These are phyloP conservation scores for Torrubiella hemipterigena DNA, from an alignment of 2,329 filamentous ascomycete species.

Conservation along the genomic window DNA sequence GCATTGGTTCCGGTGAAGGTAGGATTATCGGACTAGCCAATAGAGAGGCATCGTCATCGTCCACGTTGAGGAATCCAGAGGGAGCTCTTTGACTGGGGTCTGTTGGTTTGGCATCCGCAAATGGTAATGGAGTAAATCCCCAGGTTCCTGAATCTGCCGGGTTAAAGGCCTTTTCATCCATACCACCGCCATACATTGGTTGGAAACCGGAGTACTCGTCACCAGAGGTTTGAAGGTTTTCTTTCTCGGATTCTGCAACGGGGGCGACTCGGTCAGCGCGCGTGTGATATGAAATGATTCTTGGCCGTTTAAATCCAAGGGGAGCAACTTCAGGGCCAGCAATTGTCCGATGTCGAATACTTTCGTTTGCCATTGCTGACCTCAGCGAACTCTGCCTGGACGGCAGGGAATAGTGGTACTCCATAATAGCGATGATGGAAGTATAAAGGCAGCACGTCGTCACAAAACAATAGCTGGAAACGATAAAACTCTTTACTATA, in stretches of 20 bases:
- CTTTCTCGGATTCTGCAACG: not conserved
- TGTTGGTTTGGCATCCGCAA: too few species aligned
- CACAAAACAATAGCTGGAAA: too few species aligned
- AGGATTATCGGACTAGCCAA: conserved; percentile 4
- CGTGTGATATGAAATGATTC: not conserved
- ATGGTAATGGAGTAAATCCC: conserved; percentile 6
- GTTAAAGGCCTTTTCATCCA: too few species aligned
- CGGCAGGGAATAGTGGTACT: conserved; percentile 6
- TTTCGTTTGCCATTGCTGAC: not conserved
- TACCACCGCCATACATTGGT: too few species aligned
- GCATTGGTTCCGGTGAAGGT: conserved; percentile 1
- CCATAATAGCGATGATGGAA: too few species aligned
- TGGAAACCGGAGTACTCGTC: not conserved
- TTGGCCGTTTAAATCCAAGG: conserved; percentile 3
- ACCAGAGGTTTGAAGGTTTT: conserved; percentile 2
- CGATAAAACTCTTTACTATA: too few species aligned
- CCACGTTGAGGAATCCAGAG: too few species aligned
- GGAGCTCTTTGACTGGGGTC: too few species aligned
- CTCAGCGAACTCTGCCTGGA: conserved; percentile 5
- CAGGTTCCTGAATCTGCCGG: conserved; percentile 6
- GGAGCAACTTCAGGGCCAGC: conserved; percentile 4
- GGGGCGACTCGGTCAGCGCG: not conserved
- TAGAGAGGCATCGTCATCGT: conserved; percentile 7
- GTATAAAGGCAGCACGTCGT: too few species aligned
- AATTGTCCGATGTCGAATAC: conserved; percentile 5